Percentiles rank a stretch among this genome's conserved stretches.
Evolutionary conservation across 2,329 filamentous ascomycete genomes (phyloP).

Genomic region (Stromatinia cepivora): DNA sequence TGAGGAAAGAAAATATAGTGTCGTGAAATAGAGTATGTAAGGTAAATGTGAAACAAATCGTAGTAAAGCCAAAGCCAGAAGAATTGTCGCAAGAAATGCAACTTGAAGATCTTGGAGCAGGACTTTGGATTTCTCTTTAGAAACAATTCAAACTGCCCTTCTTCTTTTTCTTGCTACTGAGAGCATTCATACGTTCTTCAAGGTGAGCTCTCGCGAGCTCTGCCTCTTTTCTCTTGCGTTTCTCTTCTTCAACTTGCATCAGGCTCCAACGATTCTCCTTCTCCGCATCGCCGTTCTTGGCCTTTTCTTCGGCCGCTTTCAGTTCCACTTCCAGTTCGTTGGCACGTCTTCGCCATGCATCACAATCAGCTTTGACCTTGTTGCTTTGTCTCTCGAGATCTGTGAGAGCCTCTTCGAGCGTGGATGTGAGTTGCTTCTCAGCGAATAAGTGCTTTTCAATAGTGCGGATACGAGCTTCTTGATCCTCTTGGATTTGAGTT

Average conservation of each 20-base stretch:
- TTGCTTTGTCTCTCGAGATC: slow-evolving; percentile 91
- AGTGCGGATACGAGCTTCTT: slow-evolving; percentile 89
- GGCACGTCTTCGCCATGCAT: slow-evolving; percentile 87
- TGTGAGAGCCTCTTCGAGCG: slow-evolving; percentile 90
- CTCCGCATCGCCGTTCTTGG: slow-evolving; percentile 38
- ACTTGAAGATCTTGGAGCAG: background rate
- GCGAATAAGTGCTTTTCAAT: slow-evolving; percentile 96
- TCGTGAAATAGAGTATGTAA: slow-evolving; percentile 14
- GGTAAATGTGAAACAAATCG: background rate
- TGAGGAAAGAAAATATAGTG: slow-evolving; percentile 7
- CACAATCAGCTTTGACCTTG: slow-evolving; percentile 87
- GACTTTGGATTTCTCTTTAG: slow-evolving; percentile 29
- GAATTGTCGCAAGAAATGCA: background rate
- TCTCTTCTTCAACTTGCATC: slow-evolving; percentile 93
- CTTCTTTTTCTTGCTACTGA: slow-evolving; percentile 72
- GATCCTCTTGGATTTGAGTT: slow-evolving; percentile 85
- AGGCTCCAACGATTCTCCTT: slow-evolving; percentile 63
- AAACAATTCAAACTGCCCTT: slow-evolving; percentile 97
- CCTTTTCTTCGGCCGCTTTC: slow-evolving; percentile 56
- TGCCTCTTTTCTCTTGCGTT: slow-evolving; percentile 85
- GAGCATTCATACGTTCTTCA: slow-evolving; percentile 91
- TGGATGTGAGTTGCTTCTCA: slow-evolving; percentile 94
- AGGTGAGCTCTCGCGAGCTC: slow-evolving; percentile 86
- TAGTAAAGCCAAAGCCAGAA: background rate
- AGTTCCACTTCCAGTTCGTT: slow-evolving; percentile 48